Conservation (phyloP, 192 early-diverging fungal genomes). For the Coemansia sp. region DNA sequence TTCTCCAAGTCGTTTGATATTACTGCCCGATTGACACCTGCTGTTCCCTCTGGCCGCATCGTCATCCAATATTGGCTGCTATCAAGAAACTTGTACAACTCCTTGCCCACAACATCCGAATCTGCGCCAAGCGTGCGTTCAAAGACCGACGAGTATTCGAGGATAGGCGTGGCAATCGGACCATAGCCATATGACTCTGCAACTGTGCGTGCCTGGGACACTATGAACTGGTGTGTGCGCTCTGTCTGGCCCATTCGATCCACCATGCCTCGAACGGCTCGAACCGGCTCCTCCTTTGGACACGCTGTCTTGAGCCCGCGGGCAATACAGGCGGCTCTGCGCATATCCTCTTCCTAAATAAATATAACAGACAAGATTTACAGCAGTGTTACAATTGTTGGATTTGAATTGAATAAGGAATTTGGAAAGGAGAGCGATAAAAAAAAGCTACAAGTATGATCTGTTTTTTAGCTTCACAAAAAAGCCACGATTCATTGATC, state of each 20-base stretch:
- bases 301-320: neutral
- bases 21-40: conserved; percentile 44
- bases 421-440: neutral
- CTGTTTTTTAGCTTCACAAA: too few relatives aligned
- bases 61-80: conserved; percentile 61
- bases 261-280: conserved; percentile 65
- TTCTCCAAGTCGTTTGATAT: conserved; percentile 52
- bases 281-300: conserved; percentile 19
- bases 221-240: conserved; percentile 54
- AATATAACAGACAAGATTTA: neutral
- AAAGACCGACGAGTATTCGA: conserved; percentile 67
- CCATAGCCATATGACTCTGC: conserved; percentile 60
- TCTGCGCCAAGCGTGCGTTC: conserved; percentile 64
- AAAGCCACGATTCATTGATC: too few relatives aligned
- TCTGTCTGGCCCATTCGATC: conserved; percentile 60
- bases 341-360: neutral
- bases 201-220: conserved; percentile 34
- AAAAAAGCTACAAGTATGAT: neutral
- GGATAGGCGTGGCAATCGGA: conserved; percentile 65
- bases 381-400: neutral
- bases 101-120: conserved; percentile 71
- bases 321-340: neutral
- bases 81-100: conserved; percentile 68
- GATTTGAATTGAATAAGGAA: neutral
- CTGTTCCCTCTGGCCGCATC: conserved; percentile 73